A percentile compares a stretch with the other conserved stretches of the same genome.
Conservation (phyloP, 176 grass and related monocot species). For the Ensete ventricosum region DNA sequence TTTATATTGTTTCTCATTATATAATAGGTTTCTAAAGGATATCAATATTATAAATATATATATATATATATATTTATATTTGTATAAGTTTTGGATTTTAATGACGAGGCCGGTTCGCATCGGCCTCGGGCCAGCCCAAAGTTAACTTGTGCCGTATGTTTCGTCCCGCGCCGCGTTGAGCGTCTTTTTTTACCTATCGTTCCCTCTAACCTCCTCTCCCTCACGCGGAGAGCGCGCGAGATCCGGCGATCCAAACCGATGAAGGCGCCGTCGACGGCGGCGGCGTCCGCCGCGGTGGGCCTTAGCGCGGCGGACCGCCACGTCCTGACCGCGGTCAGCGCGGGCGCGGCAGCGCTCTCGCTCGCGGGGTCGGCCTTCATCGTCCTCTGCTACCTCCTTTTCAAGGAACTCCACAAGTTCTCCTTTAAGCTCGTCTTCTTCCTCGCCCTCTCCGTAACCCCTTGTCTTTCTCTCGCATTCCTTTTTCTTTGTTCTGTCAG, state of each 20-base stretch:
- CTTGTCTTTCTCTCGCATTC: background rate
- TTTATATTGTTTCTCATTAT: too few species aligned
- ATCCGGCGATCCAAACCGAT: background rate
- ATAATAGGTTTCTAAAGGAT: too few species aligned
- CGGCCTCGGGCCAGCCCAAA: too few species aligned
- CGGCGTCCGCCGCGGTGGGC: background rate
- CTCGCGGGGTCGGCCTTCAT: constrained; percentile 85
- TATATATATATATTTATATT: too few species aligned
- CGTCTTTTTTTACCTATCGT: too few species aligned
- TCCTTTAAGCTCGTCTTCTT: constrained; percentile 98
- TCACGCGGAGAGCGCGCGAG: background rate
- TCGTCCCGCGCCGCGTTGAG: background rate
- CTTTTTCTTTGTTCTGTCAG: background rate
- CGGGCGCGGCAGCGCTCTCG: constrained; percentile 57
- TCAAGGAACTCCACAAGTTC: constrained; percentile 97
- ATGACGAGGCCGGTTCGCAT: too few species aligned
- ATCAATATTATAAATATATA: too few species aligned
- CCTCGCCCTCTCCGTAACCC: constrained; percentile 65
- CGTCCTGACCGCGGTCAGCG: constrained; percentile 43
- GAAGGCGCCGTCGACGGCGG: background rate
- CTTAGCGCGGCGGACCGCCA: constrained; percentile 36
- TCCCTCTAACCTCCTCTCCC: background rate
- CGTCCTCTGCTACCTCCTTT: constrained; percentile 88
- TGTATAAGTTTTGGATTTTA: too few species aligned
- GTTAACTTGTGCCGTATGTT: too few species aligned